A percentile compares a stretch with the other conserved stretches of the same genome.
These are phyloP conservation scores for Staphylotrichum tortipilum DNA, from an alignment of 495 filamentous ascomycete genomes.

Conservation along the genomic window DNA sequence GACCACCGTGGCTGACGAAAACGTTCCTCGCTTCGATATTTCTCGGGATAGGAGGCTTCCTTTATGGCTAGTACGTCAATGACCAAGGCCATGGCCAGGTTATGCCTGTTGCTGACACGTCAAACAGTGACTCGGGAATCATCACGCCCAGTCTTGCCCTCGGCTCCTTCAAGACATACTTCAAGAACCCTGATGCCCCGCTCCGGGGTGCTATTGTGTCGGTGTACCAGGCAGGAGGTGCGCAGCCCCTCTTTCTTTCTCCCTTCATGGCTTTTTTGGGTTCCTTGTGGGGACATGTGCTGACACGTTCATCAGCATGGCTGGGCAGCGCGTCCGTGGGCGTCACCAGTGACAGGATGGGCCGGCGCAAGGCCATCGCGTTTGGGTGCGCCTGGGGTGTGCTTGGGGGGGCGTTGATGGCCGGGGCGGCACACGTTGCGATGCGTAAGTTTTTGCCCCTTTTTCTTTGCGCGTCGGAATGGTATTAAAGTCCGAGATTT, in stretches of 20 bases:
- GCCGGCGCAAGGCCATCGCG: constrained; percentile 40
- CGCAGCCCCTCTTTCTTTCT: no score
- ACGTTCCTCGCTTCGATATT: constrained; percentile 28
- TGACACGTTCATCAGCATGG: constrained; percentile 27
- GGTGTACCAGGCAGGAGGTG: constrained; percentile 36
- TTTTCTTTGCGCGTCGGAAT: no score
- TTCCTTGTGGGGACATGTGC: background rate
- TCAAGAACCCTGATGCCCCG: constrained; percentile 33
- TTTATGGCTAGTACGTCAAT: constrained; percentile 31
- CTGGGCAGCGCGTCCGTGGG: constrained; percentile 42
- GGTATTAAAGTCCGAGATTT: no score
- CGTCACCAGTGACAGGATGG: constrained; percentile 37
- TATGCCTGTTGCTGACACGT: background rate
- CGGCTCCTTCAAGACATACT: constrained; percentile 34
- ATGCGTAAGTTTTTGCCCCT: constrained; percentile 43
- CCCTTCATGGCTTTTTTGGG: no score
- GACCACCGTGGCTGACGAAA: constrained; percentile 18
- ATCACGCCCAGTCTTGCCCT: constrained; percentile 39
- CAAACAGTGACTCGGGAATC: constrained; percentile 30
- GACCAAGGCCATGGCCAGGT: no score
- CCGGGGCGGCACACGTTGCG: constrained; percentile 39
- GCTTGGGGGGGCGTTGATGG: constrained; percentile 43
- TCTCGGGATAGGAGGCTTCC: constrained; percentile 28
- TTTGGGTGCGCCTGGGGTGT: constrained; percentile 39
- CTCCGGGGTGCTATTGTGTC: constrained; percentile 44